A percentile compares a stretch with the other conserved stretches of the same genome.
These are phyloP conservation scores for Ophiostoma sp. DNA, from an alignment of 2,329 filamentous ascomycete genomes.

Conservation along the genomic window DNA sequence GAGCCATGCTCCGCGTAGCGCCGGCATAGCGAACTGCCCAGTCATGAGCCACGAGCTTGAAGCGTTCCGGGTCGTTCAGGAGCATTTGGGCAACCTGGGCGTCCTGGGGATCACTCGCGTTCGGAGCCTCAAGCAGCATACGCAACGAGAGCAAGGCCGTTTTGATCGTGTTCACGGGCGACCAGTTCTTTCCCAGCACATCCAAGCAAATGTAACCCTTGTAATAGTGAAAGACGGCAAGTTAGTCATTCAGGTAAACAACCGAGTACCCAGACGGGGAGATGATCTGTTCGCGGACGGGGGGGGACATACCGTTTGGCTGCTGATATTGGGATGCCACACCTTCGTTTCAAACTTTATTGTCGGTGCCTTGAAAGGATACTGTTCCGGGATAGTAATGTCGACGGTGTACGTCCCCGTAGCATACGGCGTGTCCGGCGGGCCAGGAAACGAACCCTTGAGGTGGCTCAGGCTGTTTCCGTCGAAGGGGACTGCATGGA, in stretches of 20 bases:
- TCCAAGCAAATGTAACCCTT: constrained; percentile 97
- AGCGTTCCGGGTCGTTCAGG: constrained; percentile 73
- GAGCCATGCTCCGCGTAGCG: constrained; percentile 57
- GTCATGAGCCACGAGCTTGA: constrained; percentile 78
- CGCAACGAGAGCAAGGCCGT: constrained; percentile 90
- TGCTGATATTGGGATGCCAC: constrained; percentile 52
- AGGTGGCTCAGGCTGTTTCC: constrained; percentile 77
- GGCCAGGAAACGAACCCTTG: constrained; percentile 78
- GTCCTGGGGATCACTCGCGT: constrained; percentile 95
- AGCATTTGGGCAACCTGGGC: constrained; percentile 93
- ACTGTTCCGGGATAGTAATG: constrained; percentile 82
- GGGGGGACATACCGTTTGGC: constrained; percentile 73
- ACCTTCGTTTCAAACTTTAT: constrained; percentile 94
- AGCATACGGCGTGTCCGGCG: constrained; percentile 90
- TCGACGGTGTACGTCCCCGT: constrained; percentile 81
- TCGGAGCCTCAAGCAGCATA: constrained; percentile 87
- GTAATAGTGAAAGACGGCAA: background rate
- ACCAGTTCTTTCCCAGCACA: constrained; percentile 87
- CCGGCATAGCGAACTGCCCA: constrained; percentile 86
- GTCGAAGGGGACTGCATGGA: constrained; percentile 66
- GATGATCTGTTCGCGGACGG: background rate
- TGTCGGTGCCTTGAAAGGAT: constrained; percentile 87
- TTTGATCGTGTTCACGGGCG: constrained; percentile 94
- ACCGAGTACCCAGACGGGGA: background rate
- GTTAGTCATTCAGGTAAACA: background rate